phyloP scores from a whole-genome alignment of 495 filamentous ascomycete species.

The Staphylotrichum tortipilum region DNA sequence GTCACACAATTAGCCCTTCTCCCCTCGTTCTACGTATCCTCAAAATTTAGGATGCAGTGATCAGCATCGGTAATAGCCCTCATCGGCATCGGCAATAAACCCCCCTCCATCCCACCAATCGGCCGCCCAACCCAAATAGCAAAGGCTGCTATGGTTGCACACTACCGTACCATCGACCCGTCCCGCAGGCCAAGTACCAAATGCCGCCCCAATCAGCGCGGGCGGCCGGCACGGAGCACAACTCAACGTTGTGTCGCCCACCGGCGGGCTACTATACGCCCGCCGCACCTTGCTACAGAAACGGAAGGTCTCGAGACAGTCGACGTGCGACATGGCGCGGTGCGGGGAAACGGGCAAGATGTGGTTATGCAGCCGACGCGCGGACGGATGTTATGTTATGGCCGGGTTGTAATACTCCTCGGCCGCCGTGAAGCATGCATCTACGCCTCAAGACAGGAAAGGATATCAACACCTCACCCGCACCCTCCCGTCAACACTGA shows the following conservation, averaged over 20 bases:
- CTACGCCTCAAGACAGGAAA: no score
- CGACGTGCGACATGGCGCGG: not conserved
- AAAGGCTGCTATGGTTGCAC: not conserved
- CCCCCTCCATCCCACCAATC: conserved; percentile 4
- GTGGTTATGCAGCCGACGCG: not conserved
- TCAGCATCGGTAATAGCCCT: no score
- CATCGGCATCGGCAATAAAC: no score
- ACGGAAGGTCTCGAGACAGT: not conserved
- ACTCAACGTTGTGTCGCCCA: not conserved
- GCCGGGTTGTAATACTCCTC: no score
- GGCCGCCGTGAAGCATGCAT: no score
- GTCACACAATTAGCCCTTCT: no score
- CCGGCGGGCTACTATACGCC: conserved; percentile 15
- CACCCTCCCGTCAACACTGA: no score
- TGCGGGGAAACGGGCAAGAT: not conserved
- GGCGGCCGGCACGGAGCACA: not conserved
- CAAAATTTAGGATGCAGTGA: no score
- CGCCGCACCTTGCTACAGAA: not conserved
- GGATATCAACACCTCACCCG: no score
- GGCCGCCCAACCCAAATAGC: not conserved
- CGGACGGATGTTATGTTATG: no score
- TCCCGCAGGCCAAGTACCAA: not conserved
- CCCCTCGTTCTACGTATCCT: no score
- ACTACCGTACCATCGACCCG: not conserved
- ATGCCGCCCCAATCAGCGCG: conserved; percentile 2